Evolutionary conservation across 352 stramenopile genomes (phyloP), one percentile per base, ranked within the genome.

Genomic region (Phytopythium oedochilum): DNA sequence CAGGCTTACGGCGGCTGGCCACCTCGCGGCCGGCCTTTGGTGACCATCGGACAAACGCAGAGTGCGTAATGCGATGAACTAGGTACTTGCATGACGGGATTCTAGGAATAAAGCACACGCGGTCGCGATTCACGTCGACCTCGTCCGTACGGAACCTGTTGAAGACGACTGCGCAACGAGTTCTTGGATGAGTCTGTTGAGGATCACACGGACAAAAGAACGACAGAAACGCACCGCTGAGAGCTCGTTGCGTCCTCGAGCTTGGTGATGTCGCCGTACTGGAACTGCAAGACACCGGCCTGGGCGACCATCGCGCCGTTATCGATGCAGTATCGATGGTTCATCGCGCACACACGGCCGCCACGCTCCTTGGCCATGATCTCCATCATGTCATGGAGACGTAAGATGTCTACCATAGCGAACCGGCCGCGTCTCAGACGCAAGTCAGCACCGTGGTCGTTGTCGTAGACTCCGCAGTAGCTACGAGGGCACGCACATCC

Each of bases 231-330:
- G n/a, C 71, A 91, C 86, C 97, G 75, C 75, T 99, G 96, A 28
- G 88, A 98, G 66, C 93, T 98, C 17, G 83, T 91, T 42, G 87
- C 96, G 5, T 99, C 97, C 22, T 91, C 61, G 25, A 99, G 55
- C 4, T 84, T 64, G 7, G 96, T 98, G 6, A 71, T 79, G 15
- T 87, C 75, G 36, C 96, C 95, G 70, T 98, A 96, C 70, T 99
- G 94, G 59, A 98, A 98, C 52, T 97, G 85, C 44, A 99, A 89
- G 17, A 99, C 97, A 20, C 97, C 98, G 17, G 97, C 98, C 75
- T 99, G 97, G 26, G 97, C 97, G 70, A 99, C 99, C 98, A 99
- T 99, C 8, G 96, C 97, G 9, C 98, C 98, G 70, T 99, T 99
- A 76, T 99, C 98, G 63, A 99, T 98, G 64, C 97, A 99, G 83